Conservation (phyloP, 108 stramenopile genomes). For the Aureococcus anophagefferens region DNA sequence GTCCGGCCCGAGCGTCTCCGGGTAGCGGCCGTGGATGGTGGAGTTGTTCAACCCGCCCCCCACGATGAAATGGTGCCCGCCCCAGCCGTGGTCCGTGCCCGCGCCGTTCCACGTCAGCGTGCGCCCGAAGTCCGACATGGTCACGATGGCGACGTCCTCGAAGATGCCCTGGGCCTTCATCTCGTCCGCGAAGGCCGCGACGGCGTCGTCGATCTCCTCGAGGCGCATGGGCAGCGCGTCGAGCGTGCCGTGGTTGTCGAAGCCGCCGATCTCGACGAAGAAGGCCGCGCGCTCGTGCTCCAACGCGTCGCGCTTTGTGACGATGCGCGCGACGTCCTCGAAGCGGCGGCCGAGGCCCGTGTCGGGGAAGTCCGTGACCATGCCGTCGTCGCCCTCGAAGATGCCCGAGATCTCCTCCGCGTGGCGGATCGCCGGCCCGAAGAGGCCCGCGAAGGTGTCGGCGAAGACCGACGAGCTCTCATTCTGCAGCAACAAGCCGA, state of each 20-base stretch:
- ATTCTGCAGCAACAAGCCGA: neutral
- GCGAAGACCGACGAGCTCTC: neutral
- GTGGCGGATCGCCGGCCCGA: neutral
- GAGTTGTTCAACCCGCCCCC: slow-evolving; percentile 42
- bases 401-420: neutral
- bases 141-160: slow-evolving; percentile 48
- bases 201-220: slow-evolving; percentile 36
- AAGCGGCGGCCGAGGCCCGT: neutral
- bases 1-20: slow-evolving; percentile 9
- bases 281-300: slow-evolving; percentile 50
- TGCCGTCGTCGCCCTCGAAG: neutral
- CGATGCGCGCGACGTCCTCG: neutral
- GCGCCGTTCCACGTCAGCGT: slow-evolving; percentile 48
- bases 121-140: slow-evolving; percentile 55
- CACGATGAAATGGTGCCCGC: slow-evolving; percentile 39
- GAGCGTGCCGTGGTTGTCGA: slow-evolving; percentile 46
- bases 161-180: slow-evolving; percentile 42
- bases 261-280: slow-evolving; percentile 46
- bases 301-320: neutral
- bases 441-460: slow-evolving; percentile 4
- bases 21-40: slow-evolving; percentile 34
- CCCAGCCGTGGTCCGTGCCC: slow-evolving; percentile 72
- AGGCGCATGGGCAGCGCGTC: slow-evolving; percentile 20
- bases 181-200: slow-evolving; percentile 44
- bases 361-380: neutral